Evolutionary conservation across 768 basidiomycete genomes (phyloP).

Genomic region (Cantharellus anzutake): DNA sequence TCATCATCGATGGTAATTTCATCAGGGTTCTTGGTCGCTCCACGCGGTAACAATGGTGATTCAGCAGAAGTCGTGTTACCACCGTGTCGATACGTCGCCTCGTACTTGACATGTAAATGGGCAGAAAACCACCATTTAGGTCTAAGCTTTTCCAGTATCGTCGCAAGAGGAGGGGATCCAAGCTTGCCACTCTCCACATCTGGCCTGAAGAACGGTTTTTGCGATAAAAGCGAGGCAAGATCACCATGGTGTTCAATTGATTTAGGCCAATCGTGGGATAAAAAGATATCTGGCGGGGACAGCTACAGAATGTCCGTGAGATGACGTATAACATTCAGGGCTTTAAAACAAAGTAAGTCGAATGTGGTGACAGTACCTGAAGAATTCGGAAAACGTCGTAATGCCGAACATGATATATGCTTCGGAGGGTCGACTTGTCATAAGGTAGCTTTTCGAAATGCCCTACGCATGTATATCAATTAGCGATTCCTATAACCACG

Average conservation of each 20-base stretch:
- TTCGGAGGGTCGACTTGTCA: slow-evolving; percentile 46
- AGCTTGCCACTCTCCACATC: slow-evolving; percentile 52
- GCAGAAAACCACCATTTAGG: slow-evolving; percentile 88
- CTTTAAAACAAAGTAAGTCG: neutral
- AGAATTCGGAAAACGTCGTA: slow-evolving; percentile 66
- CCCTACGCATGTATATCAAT: slow-evolving; percentile 18
- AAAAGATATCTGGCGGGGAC: slow-evolving; percentile 49
- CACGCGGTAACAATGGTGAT: neutral
- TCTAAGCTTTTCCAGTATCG: slow-evolving; percentile 46
- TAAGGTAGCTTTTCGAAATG: slow-evolving; percentile 74
- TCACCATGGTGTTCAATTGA: slow-evolving; percentile 72
- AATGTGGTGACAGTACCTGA: slow-evolving; percentile 17
- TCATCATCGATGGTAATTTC: slow-evolving; percentile 16
- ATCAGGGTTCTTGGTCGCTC: slow-evolving; percentile 11
- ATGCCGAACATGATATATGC: slow-evolving; percentile 81
- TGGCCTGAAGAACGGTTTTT: slow-evolving; percentile 57
- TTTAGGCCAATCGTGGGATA: slow-evolving; percentile 95
- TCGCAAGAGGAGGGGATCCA: slow-evolving; percentile 76
- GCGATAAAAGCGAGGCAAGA: slow-evolving; percentile 37
- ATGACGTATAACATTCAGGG: neutral
- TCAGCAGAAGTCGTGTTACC: neutral
- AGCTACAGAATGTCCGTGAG: slow-evolving; percentile 21
- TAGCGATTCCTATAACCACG: neutral
- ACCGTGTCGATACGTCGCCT: slow-evolving; percentile 30
- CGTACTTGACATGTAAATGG: slow-evolving; percentile 76